Base-by-base conservation (phyloP, 176 grass and related monocot species). In the Rhipidocladum racemiflorum region DNA sequence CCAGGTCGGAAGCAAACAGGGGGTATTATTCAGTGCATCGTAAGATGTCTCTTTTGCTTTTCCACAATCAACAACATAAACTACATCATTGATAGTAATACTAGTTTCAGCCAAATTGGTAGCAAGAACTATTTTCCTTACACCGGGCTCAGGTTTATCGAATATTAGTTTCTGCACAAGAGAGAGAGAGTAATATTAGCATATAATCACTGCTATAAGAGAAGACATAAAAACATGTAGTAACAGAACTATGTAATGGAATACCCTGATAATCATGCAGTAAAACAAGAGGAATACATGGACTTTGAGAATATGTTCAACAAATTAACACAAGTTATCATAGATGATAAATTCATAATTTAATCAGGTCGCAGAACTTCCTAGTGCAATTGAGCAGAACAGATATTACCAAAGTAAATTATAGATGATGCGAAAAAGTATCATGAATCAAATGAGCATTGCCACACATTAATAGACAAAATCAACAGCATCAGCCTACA, bases 1-100 rank as follows among this genome's bases (percentile, higher is more conserved):
- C 96, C 96, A 99, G 48, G 96, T 93, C 1, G 92, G 92, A 79
- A 99, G 92, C 75, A 99, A 88, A 89, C 96, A 99, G 1, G 96
- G 96, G 18, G 96, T 99, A 78, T 99, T 99, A 79, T 99, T 99
- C 76, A 99, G 84, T 86, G 96, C 96, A 93, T 99, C 96, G 72
- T 99, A 99, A 57, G 96, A 99, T 55, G 96, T 99, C 79, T 99
- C 96, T 85, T 99, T 99, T 82, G 96, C 96, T 72, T 99, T 99
- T 56, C 96, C 96, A 77, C 91, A 91, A 65, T 99, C 96, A 72
- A 99, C 90, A 85, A 99, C 96, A 91, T 91, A 99, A 57, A 99
- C 92, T 21, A 99, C 96, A 67, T 99, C 96, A 39, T 99, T 99
- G 61, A 99, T 99, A 45, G 96, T 99, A 80, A 99, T 99, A 84